These are phyloP conservation scores for Cicer pinnatifidum DNA, from an alignment of 306 rosid species.

Conservation along the genomic window DNA sequence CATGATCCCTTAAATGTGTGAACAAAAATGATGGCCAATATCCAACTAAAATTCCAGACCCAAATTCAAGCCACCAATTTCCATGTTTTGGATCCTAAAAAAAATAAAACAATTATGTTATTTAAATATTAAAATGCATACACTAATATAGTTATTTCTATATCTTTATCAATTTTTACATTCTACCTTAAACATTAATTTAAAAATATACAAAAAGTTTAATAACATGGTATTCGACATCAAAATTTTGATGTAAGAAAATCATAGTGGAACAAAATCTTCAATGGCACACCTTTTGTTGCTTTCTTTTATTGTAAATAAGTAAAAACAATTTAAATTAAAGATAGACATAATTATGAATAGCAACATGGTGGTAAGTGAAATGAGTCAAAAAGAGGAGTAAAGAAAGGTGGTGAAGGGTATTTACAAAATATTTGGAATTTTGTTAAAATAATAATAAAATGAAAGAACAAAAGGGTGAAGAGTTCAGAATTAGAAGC, in stretches of 20 bases:
- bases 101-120: background rate
- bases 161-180: too few species aligned
- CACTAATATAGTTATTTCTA: too few species aligned
- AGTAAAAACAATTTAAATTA: constrained; percentile 37
- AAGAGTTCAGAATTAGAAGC: constrained; percentile 51
- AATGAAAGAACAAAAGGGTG: constrained; percentile 35
- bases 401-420: constrained; percentile 34
- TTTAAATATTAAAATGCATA: too few species aligned
- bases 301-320: background rate
- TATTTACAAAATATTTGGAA: constrained; percentile 27
- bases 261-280: background rate
- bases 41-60: constrained; percentile 75
- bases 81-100: constrained; percentile 93
- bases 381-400: constrained; percentile 51
- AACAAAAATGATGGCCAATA: constrained; percentile 93
- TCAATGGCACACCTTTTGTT: constrained; percentile 39
- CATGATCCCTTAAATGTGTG: constrained; percentile 76
- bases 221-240: too few species aligned
- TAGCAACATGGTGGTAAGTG: constrained; percentile 47
- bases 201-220: too few species aligned
- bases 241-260: too few species aligned
- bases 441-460: constrained; percentile 42
- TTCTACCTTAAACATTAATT: too few species aligned
- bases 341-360: constrained; percentile 58
- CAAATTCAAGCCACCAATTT: constrained; percentile 95